Evolutionary conservation across 2,329 filamentous ascomycete species (phyloP).

Genomic region (Aureobasidium zeae): DNA sequence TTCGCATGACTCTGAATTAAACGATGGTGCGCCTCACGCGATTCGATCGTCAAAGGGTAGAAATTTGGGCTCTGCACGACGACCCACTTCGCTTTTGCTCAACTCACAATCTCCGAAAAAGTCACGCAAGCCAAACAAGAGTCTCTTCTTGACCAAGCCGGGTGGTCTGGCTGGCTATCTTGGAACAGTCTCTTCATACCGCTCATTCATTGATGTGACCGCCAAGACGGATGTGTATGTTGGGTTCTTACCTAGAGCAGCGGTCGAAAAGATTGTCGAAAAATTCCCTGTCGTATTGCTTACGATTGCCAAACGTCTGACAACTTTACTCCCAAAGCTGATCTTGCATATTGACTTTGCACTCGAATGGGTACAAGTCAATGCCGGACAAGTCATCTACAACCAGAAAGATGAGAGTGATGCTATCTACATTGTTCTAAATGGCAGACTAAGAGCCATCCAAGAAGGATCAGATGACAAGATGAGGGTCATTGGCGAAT

Average conservation of each 20-base stretch:
- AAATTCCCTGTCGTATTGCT: constrained; percentile 83
- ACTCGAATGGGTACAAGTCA: constrained; percentile 95
- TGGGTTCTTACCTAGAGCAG: constrained; percentile 77
- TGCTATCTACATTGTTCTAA: constrained; percentile 95
- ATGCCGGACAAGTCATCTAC: constrained; percentile 88
- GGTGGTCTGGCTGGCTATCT: constrained; percentile 91
- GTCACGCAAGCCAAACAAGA: constrained; percentile 37
- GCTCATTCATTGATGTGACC: constrained; percentile 92
- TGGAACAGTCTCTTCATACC: constrained; percentile 85
- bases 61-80: constrained; percentile 6
- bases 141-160: constrained; percentile 84
- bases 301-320: constrained; percentile 92
- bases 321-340: constrained; percentile 75
- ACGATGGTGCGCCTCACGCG: constrained; percentile 4
- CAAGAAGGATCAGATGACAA: constrained; percentile 72
- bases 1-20: constrained; percentile 26
- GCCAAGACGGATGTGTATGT: constrained; percentile 98
- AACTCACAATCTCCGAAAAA: constrained; percentile 15
- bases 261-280: constrained; percentile 86
- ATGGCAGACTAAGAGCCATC: constrained; percentile 78
- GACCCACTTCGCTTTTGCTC: background rate
- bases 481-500: constrained; percentile 82
- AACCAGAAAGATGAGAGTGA: constrained; percentile 93
- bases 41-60: constrained; percentile 3
- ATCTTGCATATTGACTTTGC: constrained; percentile 97